Conservation (phyloP, 805 yeast species). For the Starmerella sirachaensis region DNA sequence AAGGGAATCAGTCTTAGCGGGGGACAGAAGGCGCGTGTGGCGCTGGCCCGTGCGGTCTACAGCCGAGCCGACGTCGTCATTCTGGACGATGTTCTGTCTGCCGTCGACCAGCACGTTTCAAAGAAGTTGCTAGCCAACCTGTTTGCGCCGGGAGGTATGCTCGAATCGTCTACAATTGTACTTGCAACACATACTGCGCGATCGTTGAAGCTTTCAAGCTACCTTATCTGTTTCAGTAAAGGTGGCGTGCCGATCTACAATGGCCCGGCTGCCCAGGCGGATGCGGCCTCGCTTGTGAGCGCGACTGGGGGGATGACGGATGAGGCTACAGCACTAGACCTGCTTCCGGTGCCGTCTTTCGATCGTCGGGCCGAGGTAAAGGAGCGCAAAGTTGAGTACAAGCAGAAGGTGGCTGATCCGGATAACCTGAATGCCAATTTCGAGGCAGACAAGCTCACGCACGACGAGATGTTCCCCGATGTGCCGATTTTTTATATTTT, state of each 20-base stretch:
- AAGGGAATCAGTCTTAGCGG: conserved; percentile 93
- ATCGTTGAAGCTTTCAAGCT: conserved; percentile 36
- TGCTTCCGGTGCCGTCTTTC: conserved; percentile 1
- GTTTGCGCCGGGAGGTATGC: conserved; percentile 64
- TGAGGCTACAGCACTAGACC: neutral
- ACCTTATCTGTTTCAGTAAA: conserved; percentile 2
- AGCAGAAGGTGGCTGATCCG: neutral
- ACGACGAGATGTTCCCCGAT: conserved; percentile 35
- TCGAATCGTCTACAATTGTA: conserved; percentile 58
- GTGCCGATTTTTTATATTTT: conserved; percentile 16
- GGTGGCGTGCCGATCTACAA: conserved; percentile 5
- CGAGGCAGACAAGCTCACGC: neutral
- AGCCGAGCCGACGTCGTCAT: conserved; percentile 81
- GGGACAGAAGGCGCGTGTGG: conserved; percentile 87
- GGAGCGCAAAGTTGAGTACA: neutral
- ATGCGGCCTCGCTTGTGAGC: neutral
- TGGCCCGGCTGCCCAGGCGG: conserved; percentile 2
- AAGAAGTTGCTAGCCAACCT: conserved; percentile 54
- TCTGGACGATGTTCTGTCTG: conserved; percentile 83
- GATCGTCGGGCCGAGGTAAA: neutral
- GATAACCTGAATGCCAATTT: neutral
- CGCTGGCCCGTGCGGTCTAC: conserved; percentile 87
- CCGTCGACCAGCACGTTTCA: conserved; percentile 92
- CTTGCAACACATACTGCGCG: conserved; percentile 77
- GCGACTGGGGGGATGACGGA: conserved; percentile 1